phyloP scores from a whole-genome alignment of 306 rosid species.

The Cicer judaicum region DNA sequence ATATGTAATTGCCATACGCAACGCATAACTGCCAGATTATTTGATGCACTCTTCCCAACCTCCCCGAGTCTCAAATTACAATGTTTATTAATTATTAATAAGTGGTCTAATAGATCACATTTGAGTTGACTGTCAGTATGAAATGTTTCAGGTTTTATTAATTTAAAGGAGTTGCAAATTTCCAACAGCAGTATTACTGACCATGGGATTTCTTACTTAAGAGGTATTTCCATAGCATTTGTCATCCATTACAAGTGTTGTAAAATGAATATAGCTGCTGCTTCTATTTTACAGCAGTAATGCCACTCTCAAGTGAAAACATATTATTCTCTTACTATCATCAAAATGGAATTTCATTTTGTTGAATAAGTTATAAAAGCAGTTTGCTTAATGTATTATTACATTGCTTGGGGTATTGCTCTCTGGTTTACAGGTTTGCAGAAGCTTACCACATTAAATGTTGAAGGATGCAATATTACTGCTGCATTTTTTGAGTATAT shows the following conservation, averaged over 20 bases:
- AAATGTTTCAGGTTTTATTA: conserved; percentile 59
- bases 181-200: conserved; percentile 66
- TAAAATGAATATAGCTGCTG: conserved; percentile 19
- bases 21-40: too few relatives aligned
- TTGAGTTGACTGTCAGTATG: conserved; percentile 29
- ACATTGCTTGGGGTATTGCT: conserved; percentile 31
- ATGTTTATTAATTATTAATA: too few relatives aligned
- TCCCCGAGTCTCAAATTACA: too few relatives aligned
- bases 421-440: conserved; percentile 61
- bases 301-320: not conserved
- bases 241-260: conserved; percentile 2
- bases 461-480: conserved; percentile 72
- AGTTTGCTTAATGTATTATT: conserved; percentile 20
- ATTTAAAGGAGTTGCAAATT: conserved; percentile 64
- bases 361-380: conserved; percentile 19
- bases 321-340: conserved; percentile 1
- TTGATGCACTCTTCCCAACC: too few relatives aligned
- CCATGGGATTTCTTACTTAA: conserved; percentile 62
- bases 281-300: conserved; percentile 28
- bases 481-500: conserved; percentile 61
- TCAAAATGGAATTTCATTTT: conserved; percentile 30
- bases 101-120: not conserved
- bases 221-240: conserved; percentile 54
- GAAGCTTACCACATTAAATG: conserved; percentile 58
- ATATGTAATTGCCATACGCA: too few relatives aligned